These are phyloP conservation scores for Colletotrichum viniferum DNA, from an alignment of 2,329 filamentous ascomycete genomes.

Conservation along the genomic window DNA sequence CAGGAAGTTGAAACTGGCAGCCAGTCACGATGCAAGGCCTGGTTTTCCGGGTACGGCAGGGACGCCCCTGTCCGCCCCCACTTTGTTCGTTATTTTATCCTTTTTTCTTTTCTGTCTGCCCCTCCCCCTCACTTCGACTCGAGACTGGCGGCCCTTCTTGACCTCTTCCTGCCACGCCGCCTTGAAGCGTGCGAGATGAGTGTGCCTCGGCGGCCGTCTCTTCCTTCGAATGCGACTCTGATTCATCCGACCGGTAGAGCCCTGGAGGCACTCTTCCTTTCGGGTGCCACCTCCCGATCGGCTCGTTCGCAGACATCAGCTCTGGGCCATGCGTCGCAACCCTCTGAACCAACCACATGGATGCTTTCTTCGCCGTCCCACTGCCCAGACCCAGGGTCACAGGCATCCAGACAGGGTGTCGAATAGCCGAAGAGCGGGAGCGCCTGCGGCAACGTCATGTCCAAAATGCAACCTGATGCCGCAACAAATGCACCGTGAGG, in stretches of 20 bases:
- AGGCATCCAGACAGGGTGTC: not conserved
- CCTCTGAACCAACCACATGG: not conserved
- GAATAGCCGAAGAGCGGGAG: not conserved
- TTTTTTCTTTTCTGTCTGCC: not conserved
- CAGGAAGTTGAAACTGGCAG: not conserved
- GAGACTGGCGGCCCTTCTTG: not conserved
- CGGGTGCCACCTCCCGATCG: not conserved
- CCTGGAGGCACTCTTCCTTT: not conserved
- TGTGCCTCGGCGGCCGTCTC: not conserved
- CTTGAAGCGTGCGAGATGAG: not conserved
- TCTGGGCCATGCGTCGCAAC: not conserved
- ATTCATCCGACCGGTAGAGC: not conserved
- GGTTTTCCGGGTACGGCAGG: not conserved
- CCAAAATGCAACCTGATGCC: not conserved
- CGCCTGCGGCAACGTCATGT: slow-evolving; percentile 1
- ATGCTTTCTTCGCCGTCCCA: not conserved
- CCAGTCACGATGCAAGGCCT: not conserved
- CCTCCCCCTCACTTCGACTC: not conserved
- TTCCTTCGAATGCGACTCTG: not conserved
- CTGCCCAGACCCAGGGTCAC: not conserved
- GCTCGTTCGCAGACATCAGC: not conserved
- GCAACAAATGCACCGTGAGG: not conserved
- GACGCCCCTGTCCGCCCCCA: not conserved
- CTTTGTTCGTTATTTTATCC: not conserved
- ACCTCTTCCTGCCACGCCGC: not conserved